These are phyloP conservation scores for Huntiella bhutanensis DNA, from an alignment of 2,329 filamentous ascomycete genomes.

Conservation along the genomic window DNA sequence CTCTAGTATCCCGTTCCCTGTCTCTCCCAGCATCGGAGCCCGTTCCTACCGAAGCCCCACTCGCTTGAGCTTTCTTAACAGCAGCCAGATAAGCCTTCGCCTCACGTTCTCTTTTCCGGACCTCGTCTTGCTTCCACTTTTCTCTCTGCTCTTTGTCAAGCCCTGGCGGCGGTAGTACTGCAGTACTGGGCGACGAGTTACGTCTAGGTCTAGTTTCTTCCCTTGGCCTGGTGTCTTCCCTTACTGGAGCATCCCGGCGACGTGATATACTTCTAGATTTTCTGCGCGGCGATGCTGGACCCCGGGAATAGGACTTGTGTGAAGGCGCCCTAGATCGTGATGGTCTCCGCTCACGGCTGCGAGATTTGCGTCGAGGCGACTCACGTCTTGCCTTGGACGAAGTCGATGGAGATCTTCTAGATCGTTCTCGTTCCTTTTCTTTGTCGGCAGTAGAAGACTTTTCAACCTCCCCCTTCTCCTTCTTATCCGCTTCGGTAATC, in stretches of 20 bases:
- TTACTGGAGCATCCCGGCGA: conserved; percentile 12
- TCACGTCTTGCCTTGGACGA: too few relatives aligned
- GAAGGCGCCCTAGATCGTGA: conserved; percentile 15
- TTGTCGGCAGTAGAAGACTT: not conserved
- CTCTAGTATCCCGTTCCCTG: conserved; percentile 13
- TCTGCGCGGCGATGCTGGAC: conserved; percentile 14
- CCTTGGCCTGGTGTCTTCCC: not conserved
- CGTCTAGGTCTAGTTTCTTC: conserved; percentile 19
- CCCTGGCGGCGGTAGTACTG: conserved; percentile 21
- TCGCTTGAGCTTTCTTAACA: conserved; percentile 37
- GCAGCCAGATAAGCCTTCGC: conserved; percentile 45
- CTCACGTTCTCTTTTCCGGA: conserved; percentile 42
- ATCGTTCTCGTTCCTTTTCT: conserved; percentile 15
- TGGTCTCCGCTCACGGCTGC: too few relatives aligned
- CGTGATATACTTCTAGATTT: conserved; percentile 9
- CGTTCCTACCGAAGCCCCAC: conserved; percentile 26
- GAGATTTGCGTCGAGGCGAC: too few relatives aligned
- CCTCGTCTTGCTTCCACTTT: conserved; percentile 41
- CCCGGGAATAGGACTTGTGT: conserved; percentile 12
- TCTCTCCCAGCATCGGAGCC: conserved; percentile 18
- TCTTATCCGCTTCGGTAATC: conserved; percentile 13
- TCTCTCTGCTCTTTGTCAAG: conserved; percentile 31
- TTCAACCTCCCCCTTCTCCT: not conserved
- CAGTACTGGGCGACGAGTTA: conserved; percentile 23
- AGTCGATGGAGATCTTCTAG: too few relatives aligned